Conservation (phyloP, 164 flowering plant species). For the Vitis cinerea region DNA sequence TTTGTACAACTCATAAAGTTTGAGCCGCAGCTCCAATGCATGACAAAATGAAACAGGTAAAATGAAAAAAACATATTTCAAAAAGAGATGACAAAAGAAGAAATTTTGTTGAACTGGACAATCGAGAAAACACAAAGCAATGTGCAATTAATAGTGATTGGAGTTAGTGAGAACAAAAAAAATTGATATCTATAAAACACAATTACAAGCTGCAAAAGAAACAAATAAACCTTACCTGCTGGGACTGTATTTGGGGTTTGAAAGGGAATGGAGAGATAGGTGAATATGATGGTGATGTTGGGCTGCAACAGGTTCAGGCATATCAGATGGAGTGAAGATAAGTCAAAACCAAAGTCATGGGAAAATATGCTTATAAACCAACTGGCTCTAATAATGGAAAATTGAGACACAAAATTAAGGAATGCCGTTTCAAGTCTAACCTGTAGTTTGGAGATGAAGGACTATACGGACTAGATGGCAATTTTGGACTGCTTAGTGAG, state of each 20-base stretch:
- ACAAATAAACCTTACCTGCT: slow-evolving; percentile 66
- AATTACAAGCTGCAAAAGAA: neutral
- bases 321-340: neutral
- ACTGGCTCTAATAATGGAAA: no score
- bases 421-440: slow-evolving; percentile 24
- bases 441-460: slow-evolving; percentile 94
- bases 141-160: no score
- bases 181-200: no score
- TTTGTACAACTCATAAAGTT: no score
- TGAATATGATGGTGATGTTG: slow-evolving; percentile 96
- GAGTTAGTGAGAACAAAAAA: no score
- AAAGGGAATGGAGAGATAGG: slow-evolving; percentile 93
- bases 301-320: slow-evolving; percentile 51
- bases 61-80: no score
- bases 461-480: slow-evolving; percentile 88
- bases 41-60: no score
- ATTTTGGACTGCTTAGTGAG: slow-evolving; percentile 87
- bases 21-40: no score
- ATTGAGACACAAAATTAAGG: neutral
- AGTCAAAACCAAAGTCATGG: neutral
- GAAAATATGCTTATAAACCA: no score
- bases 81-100: no score
- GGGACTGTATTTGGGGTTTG: slow-evolving; percentile 93
- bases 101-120: no score
- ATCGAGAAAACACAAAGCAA: no score